phyloP scores from a whole-genome alignment of 2,329 filamentous ascomycete genomes.

The Aureobasidium sp. region DNA sequence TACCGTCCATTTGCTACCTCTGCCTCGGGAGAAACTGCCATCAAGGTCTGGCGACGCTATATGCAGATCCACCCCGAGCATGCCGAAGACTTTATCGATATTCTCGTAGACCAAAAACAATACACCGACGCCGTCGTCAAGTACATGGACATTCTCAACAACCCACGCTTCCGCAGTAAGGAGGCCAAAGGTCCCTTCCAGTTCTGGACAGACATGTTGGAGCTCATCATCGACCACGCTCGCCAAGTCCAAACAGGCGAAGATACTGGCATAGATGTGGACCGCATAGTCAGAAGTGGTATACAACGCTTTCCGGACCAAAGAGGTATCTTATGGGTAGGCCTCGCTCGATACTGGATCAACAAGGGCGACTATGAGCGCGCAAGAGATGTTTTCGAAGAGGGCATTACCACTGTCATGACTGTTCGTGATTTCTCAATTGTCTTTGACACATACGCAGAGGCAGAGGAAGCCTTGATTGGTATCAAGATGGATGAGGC shows the following conservation, averaged over 20 bases:
- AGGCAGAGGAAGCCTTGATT: conserved; percentile 96
- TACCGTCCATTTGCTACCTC: conserved; percentile 89
- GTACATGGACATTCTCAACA: conserved; percentile 89
- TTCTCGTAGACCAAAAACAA: conserved; percentile 69
- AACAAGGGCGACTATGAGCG: conserved; percentile 86
- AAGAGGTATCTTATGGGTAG: conserved; percentile 88
- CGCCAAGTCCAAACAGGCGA: conserved; percentile 67
- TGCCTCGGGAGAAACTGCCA: conserved; percentile 78
- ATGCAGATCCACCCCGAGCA: conserved; percentile 97
- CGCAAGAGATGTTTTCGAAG: conserved; percentile 87
- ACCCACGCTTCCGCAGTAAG: conserved; percentile 83
- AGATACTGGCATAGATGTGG: conserved; percentile 81
- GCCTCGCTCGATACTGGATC: conserved; percentile 94
- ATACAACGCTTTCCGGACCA: conserved; percentile 89
- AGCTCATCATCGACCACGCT: conserved; percentile 84
- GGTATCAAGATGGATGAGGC: conserved; percentile 84
- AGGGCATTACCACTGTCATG: conserved; percentile 96
- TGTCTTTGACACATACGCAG: conserved; percentile 90
- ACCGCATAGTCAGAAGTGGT: conserved; percentile 85
- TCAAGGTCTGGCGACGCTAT: conserved; percentile 90
- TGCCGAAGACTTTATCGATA: conserved; percentile 87
- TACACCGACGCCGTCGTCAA: conserved; percentile 87
- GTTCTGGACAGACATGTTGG: conserved; percentile 96
- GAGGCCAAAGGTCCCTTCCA: conserved; percentile 92
- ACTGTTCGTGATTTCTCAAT: conserved; percentile 95